Percentiles rank a stretch among this genome's conserved stretches.
These are phyloP conservation scores for Lachnellula subtilissima DNA, from an alignment of 2,329 filamentous ascomycete species.

Conservation along the genomic window DNA sequence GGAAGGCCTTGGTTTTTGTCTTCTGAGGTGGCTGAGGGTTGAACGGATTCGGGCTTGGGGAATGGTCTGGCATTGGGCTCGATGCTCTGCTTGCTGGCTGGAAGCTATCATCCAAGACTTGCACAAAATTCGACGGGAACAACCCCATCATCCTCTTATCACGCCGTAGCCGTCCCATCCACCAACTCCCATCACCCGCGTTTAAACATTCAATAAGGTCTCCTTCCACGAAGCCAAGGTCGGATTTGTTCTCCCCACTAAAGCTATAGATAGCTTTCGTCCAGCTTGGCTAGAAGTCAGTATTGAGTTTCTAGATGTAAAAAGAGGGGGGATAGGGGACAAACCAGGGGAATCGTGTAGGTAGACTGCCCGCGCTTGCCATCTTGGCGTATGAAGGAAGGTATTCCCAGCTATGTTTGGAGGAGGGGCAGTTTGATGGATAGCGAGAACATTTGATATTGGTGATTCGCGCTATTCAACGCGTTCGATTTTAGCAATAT, in stretches of 20 bases:
- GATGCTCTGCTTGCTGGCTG: slow-evolving; percentile 63
- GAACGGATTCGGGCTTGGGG: slow-evolving; percentile 31
- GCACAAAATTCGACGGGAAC: slow-evolving; percentile 97
- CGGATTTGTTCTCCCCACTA: slow-evolving; percentile 91
- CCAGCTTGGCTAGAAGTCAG: slow-evolving; percentile 62
- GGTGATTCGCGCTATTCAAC: too few relatives aligned
- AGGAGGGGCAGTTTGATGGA: too few relatives aligned
- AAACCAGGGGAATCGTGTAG: too few relatives aligned
- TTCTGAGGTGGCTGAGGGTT: slow-evolving; percentile 29
- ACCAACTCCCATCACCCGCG: slow-evolving; percentile 96
- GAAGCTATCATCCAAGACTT: slow-evolving; percentile 80
- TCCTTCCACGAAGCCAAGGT: slow-evolving; percentile 94
- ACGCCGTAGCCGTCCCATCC: slow-evolving; percentile 86
- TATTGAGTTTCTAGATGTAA: neutral
- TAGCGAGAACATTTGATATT: too few relatives aligned
- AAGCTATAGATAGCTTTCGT: slow-evolving; percentile 88
- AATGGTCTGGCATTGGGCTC: slow-evolving; percentile 41
- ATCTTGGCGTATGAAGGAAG: too few relatives aligned
- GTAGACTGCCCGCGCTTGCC: too few relatives aligned
- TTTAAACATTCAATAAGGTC: slow-evolving; percentile 98
- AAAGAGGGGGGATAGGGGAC: too few relatives aligned
- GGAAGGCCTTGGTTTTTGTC: slow-evolving; percentile 53
- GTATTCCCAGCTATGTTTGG: too few relatives aligned
- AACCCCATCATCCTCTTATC: slow-evolving; percentile 87
- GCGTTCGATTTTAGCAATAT: too few relatives aligned